Base-by-base conservation (phyloP, 106 monocot genomes). In the Platanthera zijinensis region DNA sequence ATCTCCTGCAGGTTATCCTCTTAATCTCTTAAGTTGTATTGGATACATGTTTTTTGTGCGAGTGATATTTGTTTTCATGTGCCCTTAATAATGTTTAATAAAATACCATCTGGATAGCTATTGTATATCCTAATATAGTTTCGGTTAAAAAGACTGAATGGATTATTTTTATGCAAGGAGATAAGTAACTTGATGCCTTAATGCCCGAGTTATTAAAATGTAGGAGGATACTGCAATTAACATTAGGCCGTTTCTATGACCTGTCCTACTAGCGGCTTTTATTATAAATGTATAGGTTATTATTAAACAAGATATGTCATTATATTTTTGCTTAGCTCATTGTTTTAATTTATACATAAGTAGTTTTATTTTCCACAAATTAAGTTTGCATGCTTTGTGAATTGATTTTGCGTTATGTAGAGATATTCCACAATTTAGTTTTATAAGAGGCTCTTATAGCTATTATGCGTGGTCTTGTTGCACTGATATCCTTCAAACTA, bases 1-100 rank as follows among this genome's bases (percentile, higher is more conserved):
- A 97, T 85, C 91, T 97, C 17, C 80, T 97, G 71, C 91, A 93
- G 90, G 96, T 96, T 47, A 72, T 67, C 12, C 45, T 54, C 8
- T 59, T 0, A 49, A 15, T 22, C 53, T 59, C 64, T 48, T 66
- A n/a, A 61, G 6, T 61, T 61, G 18, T 61, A 61, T 61, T 61
- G 6, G 21, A 8, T 61, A 19, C 19, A 7, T 61, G 59, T 21
- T 48, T 22, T 10, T 52, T 70, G 18, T 19, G 7, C 6, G 8
- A 61, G 19, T 59, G 59, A 59, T 61, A 14, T 61, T 61, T 6
- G 59, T 61, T 19, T 9, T 61, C 25, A 21, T 8, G 6, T 61
- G 56, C 56, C 9, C 18, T 18, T 61, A 21, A 61, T n/a, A 61
- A 61, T 21, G 21, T 7, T 61, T 21, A 1, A 8, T 61, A 19